A percentile compares a stretch with the other conserved stretches of the same genome.
phyloP scores from a whole-genome alignment of 345 rosid species.

The Syzygium jambos region DNA sequence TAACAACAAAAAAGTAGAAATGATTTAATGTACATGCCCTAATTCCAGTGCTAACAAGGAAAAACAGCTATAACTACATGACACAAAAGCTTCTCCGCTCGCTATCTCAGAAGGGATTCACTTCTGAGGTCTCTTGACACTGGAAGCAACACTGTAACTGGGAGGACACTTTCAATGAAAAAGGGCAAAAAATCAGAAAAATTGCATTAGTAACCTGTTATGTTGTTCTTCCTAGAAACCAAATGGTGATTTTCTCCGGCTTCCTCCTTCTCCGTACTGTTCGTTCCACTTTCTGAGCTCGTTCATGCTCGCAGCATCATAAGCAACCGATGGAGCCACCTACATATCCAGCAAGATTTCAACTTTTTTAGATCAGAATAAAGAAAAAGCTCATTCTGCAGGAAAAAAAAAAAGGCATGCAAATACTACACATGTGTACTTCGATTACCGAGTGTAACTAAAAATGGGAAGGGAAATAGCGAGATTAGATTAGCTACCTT shows the following conservation, averaged over 20 bases:
- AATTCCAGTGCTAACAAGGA: background rate
- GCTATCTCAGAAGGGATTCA: background rate
- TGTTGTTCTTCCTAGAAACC: slow-evolving; percentile 45
- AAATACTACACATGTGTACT: background rate
- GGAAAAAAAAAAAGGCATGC: background rate
- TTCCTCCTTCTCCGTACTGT: slow-evolving; percentile 95
- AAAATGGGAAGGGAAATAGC: background rate
- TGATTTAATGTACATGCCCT: background rate
- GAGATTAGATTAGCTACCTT: slow-evolving; percentile 37
- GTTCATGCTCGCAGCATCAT: slow-evolving; percentile 86
- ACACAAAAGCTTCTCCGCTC: background rate
- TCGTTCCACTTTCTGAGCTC: slow-evolving; percentile 98
- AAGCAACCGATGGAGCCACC: slow-evolving; percentile 95
- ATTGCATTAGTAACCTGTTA: background rate
- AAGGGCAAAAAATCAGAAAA: background rate
- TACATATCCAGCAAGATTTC: background rate
- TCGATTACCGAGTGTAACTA: background rate
- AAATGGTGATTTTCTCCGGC: slow-evolving; percentile 73
- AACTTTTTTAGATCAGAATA: background rate
- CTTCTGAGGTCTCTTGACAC: background rate
- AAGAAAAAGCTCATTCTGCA: background rate
- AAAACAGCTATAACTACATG: background rate
- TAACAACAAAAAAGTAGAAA: background rate
- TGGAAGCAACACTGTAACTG: background rate
- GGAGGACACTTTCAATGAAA: background rate